phyloP scores from a whole-genome alignment of 78 protist genomes.

The Polysphondylium violaceum region DNA sequence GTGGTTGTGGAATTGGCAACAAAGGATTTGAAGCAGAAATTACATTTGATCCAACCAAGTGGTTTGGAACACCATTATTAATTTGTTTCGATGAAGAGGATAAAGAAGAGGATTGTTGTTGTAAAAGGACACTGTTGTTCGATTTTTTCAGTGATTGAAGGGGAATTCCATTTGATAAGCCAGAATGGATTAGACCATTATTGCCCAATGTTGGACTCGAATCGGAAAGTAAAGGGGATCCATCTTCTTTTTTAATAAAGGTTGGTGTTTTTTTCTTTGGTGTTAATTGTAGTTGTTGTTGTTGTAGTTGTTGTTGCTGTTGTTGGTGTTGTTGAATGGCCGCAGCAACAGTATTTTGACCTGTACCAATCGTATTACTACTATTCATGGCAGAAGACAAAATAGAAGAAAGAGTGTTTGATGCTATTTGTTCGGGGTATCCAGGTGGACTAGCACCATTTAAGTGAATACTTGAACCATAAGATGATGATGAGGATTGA shows the following conservation, averaged over 20 bases:
- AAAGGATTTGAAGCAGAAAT: background rate
- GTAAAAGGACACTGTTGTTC: no score
- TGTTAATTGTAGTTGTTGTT: slow-evolving; percentile 13
- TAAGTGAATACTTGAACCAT: no score
- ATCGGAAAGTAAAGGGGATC: no score
- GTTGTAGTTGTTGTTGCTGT: slow-evolving; percentile 6
- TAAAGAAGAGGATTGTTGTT: background rate
- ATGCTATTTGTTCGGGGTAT: no score
- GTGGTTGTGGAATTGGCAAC: background rate
- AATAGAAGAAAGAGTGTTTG: no score
- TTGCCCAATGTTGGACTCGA: background rate
- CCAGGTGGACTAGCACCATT: no score
- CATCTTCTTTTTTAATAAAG: slow-evolving; percentile 8
- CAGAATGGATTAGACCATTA: background rate
- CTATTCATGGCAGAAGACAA: no score
- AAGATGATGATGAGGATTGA: background rate
- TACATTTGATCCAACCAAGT: background rate
- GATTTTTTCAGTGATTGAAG: no score
- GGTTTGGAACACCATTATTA: background rate
- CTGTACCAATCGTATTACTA: no score
- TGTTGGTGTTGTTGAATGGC: slow-evolving; percentile 4
- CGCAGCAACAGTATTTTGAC: no score
- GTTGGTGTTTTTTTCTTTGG: slow-evolving; percentile 25
- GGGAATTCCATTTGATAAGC: no score
- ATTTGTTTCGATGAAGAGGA: background rate